Conservation (phyloP, 2,329 filamentous ascomycete genomes). For the Venturiaceae sp. region DNA sequence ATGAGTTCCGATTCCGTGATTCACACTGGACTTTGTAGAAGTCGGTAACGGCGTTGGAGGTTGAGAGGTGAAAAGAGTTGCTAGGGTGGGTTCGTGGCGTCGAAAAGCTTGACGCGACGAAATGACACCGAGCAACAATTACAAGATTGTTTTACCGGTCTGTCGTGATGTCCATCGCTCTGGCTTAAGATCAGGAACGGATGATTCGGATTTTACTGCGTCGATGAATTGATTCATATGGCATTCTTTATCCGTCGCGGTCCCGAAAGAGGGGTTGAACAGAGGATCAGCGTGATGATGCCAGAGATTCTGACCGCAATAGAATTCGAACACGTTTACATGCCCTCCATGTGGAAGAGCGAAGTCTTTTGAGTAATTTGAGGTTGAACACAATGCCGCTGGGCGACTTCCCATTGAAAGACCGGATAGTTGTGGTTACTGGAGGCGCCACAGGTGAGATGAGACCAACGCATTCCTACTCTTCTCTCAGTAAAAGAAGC, state of each 20-base stretch:
- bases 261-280: not conserved
- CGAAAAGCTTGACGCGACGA: not conserved
- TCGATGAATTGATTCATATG: not conserved
- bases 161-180: not conserved
- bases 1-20: not conserved
- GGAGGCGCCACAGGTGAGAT: constrained; percentile 9
- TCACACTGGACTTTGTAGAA: not conserved
- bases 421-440: constrained; percentile 9
- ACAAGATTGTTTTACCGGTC: not conserved
- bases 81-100: not conserved
- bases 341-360: no score
- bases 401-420: constrained; percentile 6
- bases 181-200: not conserved
- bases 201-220: no score
- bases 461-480: not conserved
- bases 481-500: not conserved
- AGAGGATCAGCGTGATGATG: not conserved
- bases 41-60: no score
- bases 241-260: not conserved
- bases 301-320: no score
- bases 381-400: constrained; percentile 2
- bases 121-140: not conserved
- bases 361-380: no score
- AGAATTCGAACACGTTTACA: no score
- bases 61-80: not conserved